Conservation (phyloP, 1,284 basidiomycete species). For the Sanghuangporus weigelae region DNA sequence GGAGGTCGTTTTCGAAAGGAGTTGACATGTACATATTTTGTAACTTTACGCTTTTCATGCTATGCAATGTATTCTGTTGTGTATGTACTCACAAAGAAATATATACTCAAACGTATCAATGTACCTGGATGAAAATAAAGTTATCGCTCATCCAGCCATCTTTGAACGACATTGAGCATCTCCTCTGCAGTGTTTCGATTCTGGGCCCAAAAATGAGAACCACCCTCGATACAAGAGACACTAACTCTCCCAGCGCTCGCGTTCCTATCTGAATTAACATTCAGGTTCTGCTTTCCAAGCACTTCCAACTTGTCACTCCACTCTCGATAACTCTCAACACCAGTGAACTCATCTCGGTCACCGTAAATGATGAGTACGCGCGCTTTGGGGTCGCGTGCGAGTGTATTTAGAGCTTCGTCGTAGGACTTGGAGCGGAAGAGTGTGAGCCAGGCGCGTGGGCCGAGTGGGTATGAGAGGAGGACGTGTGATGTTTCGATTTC, state of each 20-base stretch:
- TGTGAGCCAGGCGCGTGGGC: conserved; percentile 62
- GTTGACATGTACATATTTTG: neutral
- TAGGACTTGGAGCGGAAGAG: conserved; percentile 57
- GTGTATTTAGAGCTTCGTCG: conserved; percentile 39
- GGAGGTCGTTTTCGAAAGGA: no score
- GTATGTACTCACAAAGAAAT: neutral
- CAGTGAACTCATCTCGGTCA: conserved; percentile 69
- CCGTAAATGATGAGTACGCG: conserved; percentile 65
- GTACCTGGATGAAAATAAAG: neutral
- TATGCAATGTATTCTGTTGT: neutral
- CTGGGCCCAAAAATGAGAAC: conserved; percentile 38
- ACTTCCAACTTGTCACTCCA: conserved; percentile 37
- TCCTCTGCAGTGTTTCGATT: conserved; percentile 19
- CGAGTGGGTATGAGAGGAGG: conserved; percentile 73
- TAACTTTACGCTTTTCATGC: neutral
- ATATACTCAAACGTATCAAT: neutral
- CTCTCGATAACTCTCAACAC: conserved; percentile 41
- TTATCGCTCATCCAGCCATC: neutral
- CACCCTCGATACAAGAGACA: conserved; percentile 12
- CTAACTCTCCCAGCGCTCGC: neutral
- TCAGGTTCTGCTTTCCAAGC: neutral
- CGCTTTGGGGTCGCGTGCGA: conserved; percentile 39
- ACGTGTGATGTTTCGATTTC: conserved; percentile 49
- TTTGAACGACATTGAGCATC: conserved; percentile 18
- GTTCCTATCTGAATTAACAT: neutral